These are phyloP conservation scores for Melocanna baccifera DNA, from an alignment of 176 grass and related monocot species.

Conservation along the genomic window DNA sequence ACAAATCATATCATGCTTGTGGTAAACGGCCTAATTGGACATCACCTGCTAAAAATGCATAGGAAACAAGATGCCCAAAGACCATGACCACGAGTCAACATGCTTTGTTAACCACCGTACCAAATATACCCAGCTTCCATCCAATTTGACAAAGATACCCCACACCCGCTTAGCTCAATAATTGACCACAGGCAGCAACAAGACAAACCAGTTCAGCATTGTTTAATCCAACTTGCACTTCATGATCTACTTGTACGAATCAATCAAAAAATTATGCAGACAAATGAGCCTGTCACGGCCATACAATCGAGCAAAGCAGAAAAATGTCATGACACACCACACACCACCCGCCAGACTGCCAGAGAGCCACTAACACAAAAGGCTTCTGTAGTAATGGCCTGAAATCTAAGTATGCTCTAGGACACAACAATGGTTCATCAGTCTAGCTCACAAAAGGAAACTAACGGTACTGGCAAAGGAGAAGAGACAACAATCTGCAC, in stretches of 20 bases:
- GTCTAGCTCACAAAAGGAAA: constrained; percentile 19
- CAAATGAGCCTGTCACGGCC: neutral
- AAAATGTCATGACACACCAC: neutral
- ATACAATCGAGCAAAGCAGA: neutral
- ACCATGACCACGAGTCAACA: neutral
- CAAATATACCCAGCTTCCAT: neutral
- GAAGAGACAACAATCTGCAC: constrained; percentile 15
- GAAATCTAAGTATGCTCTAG: constrained; percentile 4
- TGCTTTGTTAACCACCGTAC: neutral
- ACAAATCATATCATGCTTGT: neutral
- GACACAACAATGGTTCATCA: neutral
- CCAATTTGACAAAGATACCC: neutral
- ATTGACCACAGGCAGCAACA: neutral
- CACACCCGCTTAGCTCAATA: neutral
- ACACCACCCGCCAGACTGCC: neutral
- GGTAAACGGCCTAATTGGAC: neutral
- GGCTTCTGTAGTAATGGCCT: neutral
- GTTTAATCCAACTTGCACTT: neutral
- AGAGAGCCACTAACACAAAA: neutral
- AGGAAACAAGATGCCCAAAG: neutral
- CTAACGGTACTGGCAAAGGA: neutral
- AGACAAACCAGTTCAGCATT: neutral
- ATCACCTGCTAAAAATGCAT: neutral
- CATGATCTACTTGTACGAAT: neutral
- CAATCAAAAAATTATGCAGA: neutral